phyloP scores from a whole-genome alignment of 2,329 filamentous ascomycete species.

The Ceratocystis huliohia region DNA sequence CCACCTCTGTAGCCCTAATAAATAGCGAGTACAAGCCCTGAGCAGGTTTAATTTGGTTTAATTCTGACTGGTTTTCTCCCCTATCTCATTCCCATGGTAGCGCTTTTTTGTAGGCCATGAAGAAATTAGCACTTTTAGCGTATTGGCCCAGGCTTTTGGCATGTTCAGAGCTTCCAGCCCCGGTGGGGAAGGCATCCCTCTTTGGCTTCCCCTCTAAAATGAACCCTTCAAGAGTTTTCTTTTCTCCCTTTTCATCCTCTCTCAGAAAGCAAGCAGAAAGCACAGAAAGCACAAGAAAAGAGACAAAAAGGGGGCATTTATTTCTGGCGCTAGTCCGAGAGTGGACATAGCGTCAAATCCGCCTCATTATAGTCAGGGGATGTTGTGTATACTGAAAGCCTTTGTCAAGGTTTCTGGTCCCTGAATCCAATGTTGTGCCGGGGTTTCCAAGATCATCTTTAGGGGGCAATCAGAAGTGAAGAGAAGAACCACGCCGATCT shows the following conservation, averaged over 20 bases:
- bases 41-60: background rate
- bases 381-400: background rate
- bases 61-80: background rate
- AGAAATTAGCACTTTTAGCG: conserved; percentile 7
- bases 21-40: background rate
- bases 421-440: background rate
- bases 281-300: background rate
- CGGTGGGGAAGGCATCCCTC: background rate
- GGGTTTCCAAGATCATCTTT: background rate
- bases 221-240: background rate
- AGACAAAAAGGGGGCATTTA: background rate
- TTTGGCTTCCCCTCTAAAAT: background rate
- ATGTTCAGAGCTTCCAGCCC: conserved; percentile 1
- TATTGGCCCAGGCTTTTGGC: conserved; percentile 9
- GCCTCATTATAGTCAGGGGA: conserved; percentile 9
- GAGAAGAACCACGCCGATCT: background rate
- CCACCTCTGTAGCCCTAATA: background rate
- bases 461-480: background rate
- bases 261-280: background rate
- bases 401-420: conserved; percentile 4
- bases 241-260: conserved; percentile 8
- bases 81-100: background rate
- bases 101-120: background rate
- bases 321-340: background rate
- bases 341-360: background rate